Evolutionary conservation across 129 eudicot genomes (phyloP).

Genomic region (Saussurea involucrata): DNA sequence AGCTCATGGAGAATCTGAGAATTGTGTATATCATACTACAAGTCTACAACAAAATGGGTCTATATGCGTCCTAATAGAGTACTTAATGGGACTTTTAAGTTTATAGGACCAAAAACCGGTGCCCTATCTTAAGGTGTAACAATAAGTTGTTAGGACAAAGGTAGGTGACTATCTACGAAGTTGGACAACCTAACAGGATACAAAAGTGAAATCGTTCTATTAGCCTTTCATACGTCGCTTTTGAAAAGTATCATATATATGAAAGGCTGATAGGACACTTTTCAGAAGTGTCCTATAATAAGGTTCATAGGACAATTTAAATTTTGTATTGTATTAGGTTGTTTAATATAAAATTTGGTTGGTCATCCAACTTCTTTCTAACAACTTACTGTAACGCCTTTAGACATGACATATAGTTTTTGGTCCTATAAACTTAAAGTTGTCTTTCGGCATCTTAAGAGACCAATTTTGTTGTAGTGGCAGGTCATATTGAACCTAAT

Average conservation of each 20-base stretch:
- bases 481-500: neutral
- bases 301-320: neutral
- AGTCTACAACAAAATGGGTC: no score
- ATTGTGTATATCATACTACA: neutral
- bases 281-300: no score
- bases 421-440: neutral
- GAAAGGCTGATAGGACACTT: no score
- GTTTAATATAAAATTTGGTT: neutral
- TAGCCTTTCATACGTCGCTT: neutral
- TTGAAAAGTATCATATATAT: neutral
- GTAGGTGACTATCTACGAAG: neutral
- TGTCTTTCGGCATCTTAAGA: neutral
- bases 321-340: neutral
- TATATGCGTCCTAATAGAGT: neutral
- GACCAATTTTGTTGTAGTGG: neutral
- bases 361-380: neutral
- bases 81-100: neutral
- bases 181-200: neutral
- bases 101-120: neutral
- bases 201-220: neutral
- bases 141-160: neutral
- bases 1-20: neutral
- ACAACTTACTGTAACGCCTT: neutral
- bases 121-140: neutral
- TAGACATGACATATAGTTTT: neutral